Evolutionary conservation across 2,329 filamentous ascomycete species (phyloP).

Genomic region (Cladophialophora immunda): DNA sequence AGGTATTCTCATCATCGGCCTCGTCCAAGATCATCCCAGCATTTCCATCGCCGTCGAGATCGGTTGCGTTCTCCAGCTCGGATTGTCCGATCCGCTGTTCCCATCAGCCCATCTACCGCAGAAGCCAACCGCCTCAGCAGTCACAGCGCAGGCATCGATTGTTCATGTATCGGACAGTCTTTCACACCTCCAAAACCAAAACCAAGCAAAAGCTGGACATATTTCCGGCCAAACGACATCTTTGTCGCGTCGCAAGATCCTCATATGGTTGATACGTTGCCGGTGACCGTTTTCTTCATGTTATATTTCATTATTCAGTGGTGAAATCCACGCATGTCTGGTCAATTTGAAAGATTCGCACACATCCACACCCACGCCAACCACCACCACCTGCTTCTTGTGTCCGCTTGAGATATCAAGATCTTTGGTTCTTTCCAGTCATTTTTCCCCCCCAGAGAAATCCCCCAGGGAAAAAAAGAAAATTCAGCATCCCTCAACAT

Average conservation of each 20-base stretch:
- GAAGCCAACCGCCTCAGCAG: constrained; percentile 25
- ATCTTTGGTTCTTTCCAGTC: constrained; percentile 17
- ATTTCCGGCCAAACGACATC: constrained; percentile 96
- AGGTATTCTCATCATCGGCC: constrained; percentile 33
- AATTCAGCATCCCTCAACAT: constrained; percentile 70
- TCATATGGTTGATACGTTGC: constrained; percentile 80
- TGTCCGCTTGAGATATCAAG: constrained; percentile 40
- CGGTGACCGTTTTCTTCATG: constrained; percentile 42
- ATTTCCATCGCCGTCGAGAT: background rate
- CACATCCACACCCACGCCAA: constrained; percentile 46
- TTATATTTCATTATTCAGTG: constrained; percentile 38
- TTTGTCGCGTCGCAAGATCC: constrained; percentile 84
- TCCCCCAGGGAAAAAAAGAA: constrained; percentile 15
- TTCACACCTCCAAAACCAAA: constrained; percentile 92
- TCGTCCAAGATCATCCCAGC: background rate
- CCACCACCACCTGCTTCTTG: constrained; percentile 47
- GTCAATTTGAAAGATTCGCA: constrained; percentile 55
- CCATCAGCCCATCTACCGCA: constrained; percentile 16
- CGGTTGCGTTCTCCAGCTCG: background rate
- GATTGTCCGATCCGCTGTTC: constrained; percentile 17
- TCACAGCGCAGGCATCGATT: constrained; percentile 52
- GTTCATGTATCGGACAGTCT: constrained; percentile 99
- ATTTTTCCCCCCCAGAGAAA: constrained; percentile 15
- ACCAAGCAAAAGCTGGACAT: constrained; percentile 94
- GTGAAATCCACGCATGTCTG: constrained; percentile 66